Percentiles rank a stretch among this genome's conserved stretches.
Conservation (phyloP, 108 stramenopile genomes). For the Cylindrotheca fusiformis region DNA sequence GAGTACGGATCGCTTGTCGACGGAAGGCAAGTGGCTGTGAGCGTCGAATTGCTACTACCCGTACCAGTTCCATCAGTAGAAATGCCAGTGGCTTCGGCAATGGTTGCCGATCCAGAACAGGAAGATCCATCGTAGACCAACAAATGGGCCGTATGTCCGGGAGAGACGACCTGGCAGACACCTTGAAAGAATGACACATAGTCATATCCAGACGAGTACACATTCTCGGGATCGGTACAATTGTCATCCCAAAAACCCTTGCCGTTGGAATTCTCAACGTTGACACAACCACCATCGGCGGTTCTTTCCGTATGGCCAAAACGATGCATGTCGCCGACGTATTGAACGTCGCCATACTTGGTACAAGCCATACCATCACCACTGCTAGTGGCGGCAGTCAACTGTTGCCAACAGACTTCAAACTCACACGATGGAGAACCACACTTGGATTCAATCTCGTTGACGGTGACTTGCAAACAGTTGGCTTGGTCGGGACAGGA, state of each 20-base stretch:
- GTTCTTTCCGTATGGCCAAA: not conserved
- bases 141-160: not conserved
- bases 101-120: no score
- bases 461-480: not conserved
- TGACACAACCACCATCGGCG: not conserved
- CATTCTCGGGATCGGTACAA: not conserved
- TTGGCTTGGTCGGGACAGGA: not conserved
- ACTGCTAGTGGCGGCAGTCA: not conserved
- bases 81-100: no score
- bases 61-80: no score
- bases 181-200: not conserved
- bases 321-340: not conserved
- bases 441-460: not conserved
- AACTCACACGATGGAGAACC: not conserved
- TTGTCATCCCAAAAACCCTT: not conserved
- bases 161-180: not conserved
- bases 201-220: not conserved
- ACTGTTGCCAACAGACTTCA: not conserved
- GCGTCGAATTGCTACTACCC: no score
- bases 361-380: not conserved
- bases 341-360: not conserved
- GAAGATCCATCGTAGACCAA: no score
- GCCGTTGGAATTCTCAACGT: not conserved
- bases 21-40: no score
- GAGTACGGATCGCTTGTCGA: not conserved